Evolutionary conservation across 2,329 filamentous ascomycete genomes (phyloP), one percentile per base, ranked within the genome.

Genomic region (Aspergillus fijiensis): DNA sequence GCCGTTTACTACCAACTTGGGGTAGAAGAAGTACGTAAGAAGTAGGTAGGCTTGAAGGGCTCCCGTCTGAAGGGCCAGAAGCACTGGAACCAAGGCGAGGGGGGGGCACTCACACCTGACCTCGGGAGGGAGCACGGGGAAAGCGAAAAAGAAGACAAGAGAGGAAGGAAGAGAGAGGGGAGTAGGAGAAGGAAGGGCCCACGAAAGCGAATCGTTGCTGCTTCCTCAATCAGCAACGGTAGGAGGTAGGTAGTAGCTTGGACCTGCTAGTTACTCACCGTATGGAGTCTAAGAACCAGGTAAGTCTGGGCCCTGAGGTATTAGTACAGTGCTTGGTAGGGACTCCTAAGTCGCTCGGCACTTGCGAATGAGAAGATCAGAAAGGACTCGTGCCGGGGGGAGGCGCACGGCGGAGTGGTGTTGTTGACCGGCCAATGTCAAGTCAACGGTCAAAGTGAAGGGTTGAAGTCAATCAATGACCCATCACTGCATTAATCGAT

Each of bases 51-150:
- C 23, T 23, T 23, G 23, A 23, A 23, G 23, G 23, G 23, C 23
- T 23, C 21, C 21, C 21, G 21, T 21, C 23, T 23, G 23, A 23
- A 23, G 23, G 23, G 23, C 14, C 39, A 19, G 39, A 59, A 52
- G 49, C 21, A 55, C 49, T 49, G 50, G 52, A 16, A 51, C 59
- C 45, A 49, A 48, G 10, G 33, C 33, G 33, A 35, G 33, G 33
- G 21, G 21, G 21, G 21, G 33, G 33, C 33, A 35, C 33, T 16
- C 33, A 35, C 58, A 48, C 50, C 39, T 55, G 52, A 55, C 42
- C 52, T 39, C 42, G 52, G 35, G 23, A 45, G 52, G 52, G 42
- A 23, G 47, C 52, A 55, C 25, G 29, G 47, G 53, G 55, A 51
- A n/a, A 55, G 59, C 33, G 11, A 25, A 52, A 19, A 60, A 57